A percentile compares a stretch with the other conserved stretches of the same genome.
These are phyloP conservation scores for Gleditsia sinensis DNA, from an alignment of 306 rosid genomes.

Conservation along the genomic window DNA sequence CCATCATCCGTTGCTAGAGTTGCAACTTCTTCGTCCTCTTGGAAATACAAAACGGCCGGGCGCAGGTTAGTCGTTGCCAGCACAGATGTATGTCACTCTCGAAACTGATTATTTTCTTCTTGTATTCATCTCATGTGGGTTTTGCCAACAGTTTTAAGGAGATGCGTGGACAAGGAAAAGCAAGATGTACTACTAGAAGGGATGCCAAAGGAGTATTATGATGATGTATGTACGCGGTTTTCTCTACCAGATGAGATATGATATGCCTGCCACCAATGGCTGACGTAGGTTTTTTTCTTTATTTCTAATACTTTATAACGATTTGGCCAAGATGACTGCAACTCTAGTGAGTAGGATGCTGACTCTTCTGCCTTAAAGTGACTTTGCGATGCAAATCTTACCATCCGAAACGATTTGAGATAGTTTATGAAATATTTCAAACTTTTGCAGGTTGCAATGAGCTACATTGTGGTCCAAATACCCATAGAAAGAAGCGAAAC, in stretches of 20 bases:
- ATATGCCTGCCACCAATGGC: conserved; percentile 2
- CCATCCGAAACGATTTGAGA: neutral
- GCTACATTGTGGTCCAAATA: neutral
- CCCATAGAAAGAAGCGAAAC: neutral
- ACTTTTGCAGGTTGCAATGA: neutral
- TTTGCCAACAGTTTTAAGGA: conserved; percentile 53
- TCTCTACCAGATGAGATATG: neutral
- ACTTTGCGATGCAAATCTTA: neutral
- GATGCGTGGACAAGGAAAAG: conserved; percentile 53
- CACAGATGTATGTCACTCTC: conserved; percentile 4
- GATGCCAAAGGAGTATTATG: conserved; percentile 89
- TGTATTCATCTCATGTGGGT: neutral
- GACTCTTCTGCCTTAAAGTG: neutral
- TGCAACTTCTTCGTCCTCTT: conserved; percentile 15
- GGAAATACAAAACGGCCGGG: conserved; percentile 36
- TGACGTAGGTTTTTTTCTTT: neutral
- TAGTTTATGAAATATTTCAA: neutral
- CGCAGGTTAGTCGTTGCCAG: conserved; percentile 47
- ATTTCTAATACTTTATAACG: neutral
- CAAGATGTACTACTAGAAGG: conserved; percentile 74
- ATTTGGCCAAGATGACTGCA: neutral
- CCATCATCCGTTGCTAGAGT: conserved; percentile 26
- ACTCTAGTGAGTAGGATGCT: neutral
- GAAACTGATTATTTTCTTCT: conserved; percentile 12
- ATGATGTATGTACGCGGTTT: conserved; percentile 65